A percentile compares a stretch with the other conserved stretches of the same genome.
Evolutionary conservation across 225 moss, liverwort and hornwort species (phyloP).

Genomic region (Polytrichum formosum): DNA sequence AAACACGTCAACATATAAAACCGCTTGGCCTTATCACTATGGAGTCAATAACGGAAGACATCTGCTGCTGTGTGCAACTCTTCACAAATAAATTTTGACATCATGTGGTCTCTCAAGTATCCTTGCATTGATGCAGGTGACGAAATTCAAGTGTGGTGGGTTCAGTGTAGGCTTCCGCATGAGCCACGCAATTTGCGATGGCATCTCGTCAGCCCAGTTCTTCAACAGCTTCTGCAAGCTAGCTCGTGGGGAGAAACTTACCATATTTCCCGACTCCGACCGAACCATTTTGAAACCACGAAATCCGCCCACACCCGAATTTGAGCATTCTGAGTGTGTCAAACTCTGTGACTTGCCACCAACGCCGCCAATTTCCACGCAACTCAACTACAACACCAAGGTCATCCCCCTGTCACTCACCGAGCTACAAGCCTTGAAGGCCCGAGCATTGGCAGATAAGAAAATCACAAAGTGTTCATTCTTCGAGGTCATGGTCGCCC

Average conservation of each 20-base stretch:
- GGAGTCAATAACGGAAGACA: no score
- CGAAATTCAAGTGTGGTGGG: conserved; percentile 43
- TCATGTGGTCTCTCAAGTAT: no score
- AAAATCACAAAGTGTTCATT: conserved; percentile 21
- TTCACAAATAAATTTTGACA: no score
- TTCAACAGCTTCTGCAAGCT: conserved; percentile 33
- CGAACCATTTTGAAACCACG: conserved; percentile 31
- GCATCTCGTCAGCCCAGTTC: conserved; percentile 29
- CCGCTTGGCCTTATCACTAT: no score
- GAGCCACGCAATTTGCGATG: conserved; percentile 46
- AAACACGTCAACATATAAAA: no score
- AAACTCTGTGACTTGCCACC: conserved; percentile 6
- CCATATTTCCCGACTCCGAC: conserved; percentile 26
- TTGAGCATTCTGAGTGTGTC: conserved; percentile 37
- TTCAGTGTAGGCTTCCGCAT: conserved; percentile 32
- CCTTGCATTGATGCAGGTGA: conserved; percentile 26
- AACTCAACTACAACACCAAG: conserved; percentile 22
- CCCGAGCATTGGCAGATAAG: conserved; percentile 20
- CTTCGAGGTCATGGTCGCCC: conserved; percentile 30
- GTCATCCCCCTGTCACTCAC: conserved; percentile 22
- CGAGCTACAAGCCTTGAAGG: conserved; percentile 29
- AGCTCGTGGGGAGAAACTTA: conserved; percentile 26
- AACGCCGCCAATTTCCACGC: neutral
- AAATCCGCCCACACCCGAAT: conserved; percentile 26
- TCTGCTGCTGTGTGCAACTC: no score